Evolutionary conservation across 2,329 filamentous ascomycete species (phyloP).

Genomic region (Chrysoporthe puriensis): DNA sequence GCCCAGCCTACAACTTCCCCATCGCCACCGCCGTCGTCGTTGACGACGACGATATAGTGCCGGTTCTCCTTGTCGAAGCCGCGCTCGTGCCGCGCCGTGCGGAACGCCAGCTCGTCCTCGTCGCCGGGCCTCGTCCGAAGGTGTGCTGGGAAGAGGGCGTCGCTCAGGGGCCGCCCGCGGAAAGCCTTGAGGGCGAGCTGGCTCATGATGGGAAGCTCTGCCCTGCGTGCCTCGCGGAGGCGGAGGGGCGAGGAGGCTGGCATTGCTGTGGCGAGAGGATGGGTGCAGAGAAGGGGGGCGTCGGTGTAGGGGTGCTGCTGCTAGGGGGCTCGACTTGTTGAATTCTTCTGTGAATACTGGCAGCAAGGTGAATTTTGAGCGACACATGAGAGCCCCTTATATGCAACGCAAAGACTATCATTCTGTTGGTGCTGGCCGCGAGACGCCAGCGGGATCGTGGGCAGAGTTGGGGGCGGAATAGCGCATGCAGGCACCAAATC

Average conservation of each 20-base stretch:
- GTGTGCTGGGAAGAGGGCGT: constrained; percentile 22
- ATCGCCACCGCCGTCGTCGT: background rate
- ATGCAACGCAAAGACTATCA: background rate
- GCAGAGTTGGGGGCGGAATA: background rate
- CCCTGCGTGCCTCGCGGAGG: constrained; percentile 12
- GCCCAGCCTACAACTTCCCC: background rate
- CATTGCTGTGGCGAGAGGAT: background rate
- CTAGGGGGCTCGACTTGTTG: background rate
- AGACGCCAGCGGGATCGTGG: background rate
- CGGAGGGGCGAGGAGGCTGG: background rate
- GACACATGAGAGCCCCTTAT: background rate
- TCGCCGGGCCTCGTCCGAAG: background rate
- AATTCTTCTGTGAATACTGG: too few species aligned
- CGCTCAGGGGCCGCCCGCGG: constrained; percentile 16
- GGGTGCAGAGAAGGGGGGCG: background rate
- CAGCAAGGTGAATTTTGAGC: background rate
- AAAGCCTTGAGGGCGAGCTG: constrained; percentile 12
- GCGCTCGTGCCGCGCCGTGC: background rate
- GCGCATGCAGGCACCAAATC: background rate
- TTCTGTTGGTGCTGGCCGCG: background rate
- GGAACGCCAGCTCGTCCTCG: constrained; percentile 4
- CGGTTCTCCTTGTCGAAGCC: constrained; percentile 1
- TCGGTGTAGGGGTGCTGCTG: background rate
- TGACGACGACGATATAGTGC: constrained; percentile 19
- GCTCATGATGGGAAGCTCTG: constrained; percentile 3